Conservation (phyloP, 441 rosid species). For the Viola pubescens region DNA sequence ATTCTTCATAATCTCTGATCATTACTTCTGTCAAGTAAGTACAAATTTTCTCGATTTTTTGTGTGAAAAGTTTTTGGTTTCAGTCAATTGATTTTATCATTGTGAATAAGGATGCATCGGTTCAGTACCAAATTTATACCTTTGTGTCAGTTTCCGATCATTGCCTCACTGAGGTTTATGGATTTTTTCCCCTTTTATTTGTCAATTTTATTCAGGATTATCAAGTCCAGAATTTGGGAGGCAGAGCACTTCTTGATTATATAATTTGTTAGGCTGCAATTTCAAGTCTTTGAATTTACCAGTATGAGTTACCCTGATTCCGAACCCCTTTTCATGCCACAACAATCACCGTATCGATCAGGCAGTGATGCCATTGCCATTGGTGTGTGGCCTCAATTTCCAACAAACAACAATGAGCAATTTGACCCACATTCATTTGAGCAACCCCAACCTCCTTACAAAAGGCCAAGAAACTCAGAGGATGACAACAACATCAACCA, state of each 20-base stretch:
- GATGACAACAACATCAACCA: conserved; percentile 30
- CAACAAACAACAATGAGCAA: conserved; percentile 32
- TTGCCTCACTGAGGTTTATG: no score
- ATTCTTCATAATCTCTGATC: conserved; percentile 1
- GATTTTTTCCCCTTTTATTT: neutral
- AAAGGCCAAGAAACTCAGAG: conserved; percentile 52
- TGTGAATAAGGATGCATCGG: conserved; percentile 10
- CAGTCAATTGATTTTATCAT: neutral
- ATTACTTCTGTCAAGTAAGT: conserved; percentile 18
- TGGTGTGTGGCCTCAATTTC: conserved; percentile 55
- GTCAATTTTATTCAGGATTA: conserved; percentile 1
- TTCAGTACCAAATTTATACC: neutral
- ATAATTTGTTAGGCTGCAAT: no score
- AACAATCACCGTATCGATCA: conserved; percentile 23
- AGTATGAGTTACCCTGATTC: conserved; percentile 58
- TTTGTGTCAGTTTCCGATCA: neutral
- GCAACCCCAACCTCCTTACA: conserved; percentile 44
- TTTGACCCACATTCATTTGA: conserved; percentile 23
- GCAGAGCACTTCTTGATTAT: neutral
- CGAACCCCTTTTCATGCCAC: conserved; percentile 32
- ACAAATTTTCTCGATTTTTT: conserved; percentile 8
- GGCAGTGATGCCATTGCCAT: conserved; percentile 43
- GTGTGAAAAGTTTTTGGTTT: neutral
- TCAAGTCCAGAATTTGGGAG: neutral
- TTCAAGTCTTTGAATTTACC: no score